Evolutionary conservation across 2,329 filamentous ascomycete species (phyloP).

Genomic region (Orbilia ellipsospora): DNA sequence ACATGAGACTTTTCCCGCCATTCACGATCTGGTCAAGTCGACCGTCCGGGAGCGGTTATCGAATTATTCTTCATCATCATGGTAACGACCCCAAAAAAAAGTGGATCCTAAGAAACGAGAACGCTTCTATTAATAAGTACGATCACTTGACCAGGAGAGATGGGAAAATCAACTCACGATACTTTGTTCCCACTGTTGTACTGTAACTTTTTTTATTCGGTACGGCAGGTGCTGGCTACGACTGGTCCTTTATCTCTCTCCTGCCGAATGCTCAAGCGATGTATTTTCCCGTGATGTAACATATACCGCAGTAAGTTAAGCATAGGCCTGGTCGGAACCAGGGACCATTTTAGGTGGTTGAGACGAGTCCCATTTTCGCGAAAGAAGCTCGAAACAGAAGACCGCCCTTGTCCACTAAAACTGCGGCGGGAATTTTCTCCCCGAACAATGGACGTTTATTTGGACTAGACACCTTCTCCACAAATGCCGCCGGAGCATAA

Average conservation of each 20-base stretch:
- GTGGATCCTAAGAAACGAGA: constrained; percentile 22
- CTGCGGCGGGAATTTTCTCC: constrained; percentile 12
- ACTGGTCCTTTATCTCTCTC: constrained; percentile 29
- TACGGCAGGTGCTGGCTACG: constrained; percentile 20
- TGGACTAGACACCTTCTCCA: too few species aligned
- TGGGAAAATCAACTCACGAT: constrained; percentile 31
- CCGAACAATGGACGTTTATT: neutral
- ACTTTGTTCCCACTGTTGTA: constrained; percentile 12
- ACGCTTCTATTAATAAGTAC: constrained; percentile 17
- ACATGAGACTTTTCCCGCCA: too few species aligned
- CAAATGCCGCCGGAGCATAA: too few species aligned
- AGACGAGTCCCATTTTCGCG: constrained; percentile 35
- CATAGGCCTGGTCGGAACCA: constrained; percentile 38
- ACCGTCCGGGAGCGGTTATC: too few species aligned
- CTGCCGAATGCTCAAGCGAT: constrained; percentile 31
- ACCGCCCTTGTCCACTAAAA: too few species aligned
- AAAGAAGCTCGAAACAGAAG: constrained; percentile 7
- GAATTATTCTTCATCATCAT: neutral
- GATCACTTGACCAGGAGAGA: constrained; percentile 30
- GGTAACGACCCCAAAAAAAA: neutral
- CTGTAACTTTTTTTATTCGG: neutral
- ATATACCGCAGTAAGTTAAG: constrained; percentile 50
- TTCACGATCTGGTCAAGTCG: too few species aligned
- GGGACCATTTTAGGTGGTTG: constrained; percentile 55
- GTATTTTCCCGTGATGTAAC: constrained; percentile 50